Evolutionary conservation across 768 basidiomycete genomes (phyloP), one percentile per base, ranked within the genome.

Genomic region (Rhizopogon vinicolor): DNA sequence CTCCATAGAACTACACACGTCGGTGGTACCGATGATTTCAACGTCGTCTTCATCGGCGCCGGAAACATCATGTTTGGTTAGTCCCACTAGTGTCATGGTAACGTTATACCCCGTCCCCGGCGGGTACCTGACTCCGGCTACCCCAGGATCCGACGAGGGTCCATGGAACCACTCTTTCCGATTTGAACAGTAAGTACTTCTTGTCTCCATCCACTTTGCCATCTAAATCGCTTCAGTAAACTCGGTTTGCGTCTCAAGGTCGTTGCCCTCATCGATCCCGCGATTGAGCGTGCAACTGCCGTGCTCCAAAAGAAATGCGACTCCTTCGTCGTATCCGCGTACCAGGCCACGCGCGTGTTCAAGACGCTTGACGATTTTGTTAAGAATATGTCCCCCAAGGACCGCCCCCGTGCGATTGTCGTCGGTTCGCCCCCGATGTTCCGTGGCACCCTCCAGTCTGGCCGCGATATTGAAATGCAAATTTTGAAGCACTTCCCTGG

Each of bases 21-120:
- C 52, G 76, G 76, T 52, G 86, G 85, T 14, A 72, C 82, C 46
- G 83, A 88, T 61, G 78, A 87, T 65, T 97, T 97, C 80, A 96
- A 97, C 69, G 86, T 98, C 52, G 84, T 96, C 68, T 94, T 96
- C 72, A 78, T 98, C 62, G 95, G 95, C 50, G 95, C 95, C 28
- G 95, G 94, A 14, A 96, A 97, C 74, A 95, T 98, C 75, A 97
- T 97, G 93, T 98, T 98, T 68, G 95, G 94, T 84, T 52, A 54
- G 74, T 56, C 37, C 37, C 31, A n/a, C 40, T 35, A 22, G 13
- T 51, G 42, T 37, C 53, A 55, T 42, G 41, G 35, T 37, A 13
- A 35, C 35, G 35, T 35, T 35, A 10, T 35, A 35, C 2, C 50
- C 54, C 28, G 33, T 25, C 12, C 13, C n/a, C 43, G 31, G 18